Evolutionary conservation across 805 yeast genomes (phyloP).

Genomic region (Saccharomycopsis vini): DNA sequence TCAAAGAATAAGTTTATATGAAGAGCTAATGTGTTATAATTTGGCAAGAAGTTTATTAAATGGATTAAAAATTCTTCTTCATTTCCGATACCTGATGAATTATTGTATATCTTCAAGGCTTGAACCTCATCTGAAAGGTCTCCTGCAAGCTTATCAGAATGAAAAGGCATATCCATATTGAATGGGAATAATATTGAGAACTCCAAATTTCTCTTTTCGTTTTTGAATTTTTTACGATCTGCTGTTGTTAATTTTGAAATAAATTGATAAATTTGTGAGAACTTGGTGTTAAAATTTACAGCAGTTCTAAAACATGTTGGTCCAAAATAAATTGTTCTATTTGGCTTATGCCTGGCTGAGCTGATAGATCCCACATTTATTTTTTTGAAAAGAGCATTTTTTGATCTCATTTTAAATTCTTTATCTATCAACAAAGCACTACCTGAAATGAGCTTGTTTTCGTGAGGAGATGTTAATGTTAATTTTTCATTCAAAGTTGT

Average conservation of each 20-base stretch:
- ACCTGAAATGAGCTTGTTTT: too few species aligned
- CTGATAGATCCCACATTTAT: constrained; percentile 6
- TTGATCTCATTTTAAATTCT: not conserved
- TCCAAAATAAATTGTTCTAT: constrained; percentile 18
- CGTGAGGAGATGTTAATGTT: not conserved
- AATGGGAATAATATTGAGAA: constrained; percentile 15
- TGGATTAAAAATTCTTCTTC: constrained; percentile 5
- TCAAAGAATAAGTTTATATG: constrained; percentile 13
- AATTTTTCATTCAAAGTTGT: not conserved
- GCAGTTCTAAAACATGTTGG: constrained; percentile 18
- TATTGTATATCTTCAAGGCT: not conserved
- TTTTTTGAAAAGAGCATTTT: constrained; percentile 2
- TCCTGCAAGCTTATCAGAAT: not conserved
- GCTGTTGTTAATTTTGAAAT: constrained; percentile 14
- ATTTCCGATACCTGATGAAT: not conserved
- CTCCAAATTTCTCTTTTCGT: constrained; percentile 1
- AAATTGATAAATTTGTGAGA: constrained; percentile 14
- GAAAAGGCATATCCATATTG: constrained; percentile 9
- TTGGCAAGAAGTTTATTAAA: constrained; percentile 14
- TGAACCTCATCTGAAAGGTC: not conserved
- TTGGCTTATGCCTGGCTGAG: constrained; percentile 13
- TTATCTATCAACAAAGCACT: not conserved
- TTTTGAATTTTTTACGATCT: constrained; percentile 16
- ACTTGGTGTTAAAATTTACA: constrained; percentile 12
- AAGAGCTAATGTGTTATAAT: not conserved